Evolutionary conservation across 768 basidiomycete species (phyloP).

Genomic region (Mrakia blollopis): DNA sequence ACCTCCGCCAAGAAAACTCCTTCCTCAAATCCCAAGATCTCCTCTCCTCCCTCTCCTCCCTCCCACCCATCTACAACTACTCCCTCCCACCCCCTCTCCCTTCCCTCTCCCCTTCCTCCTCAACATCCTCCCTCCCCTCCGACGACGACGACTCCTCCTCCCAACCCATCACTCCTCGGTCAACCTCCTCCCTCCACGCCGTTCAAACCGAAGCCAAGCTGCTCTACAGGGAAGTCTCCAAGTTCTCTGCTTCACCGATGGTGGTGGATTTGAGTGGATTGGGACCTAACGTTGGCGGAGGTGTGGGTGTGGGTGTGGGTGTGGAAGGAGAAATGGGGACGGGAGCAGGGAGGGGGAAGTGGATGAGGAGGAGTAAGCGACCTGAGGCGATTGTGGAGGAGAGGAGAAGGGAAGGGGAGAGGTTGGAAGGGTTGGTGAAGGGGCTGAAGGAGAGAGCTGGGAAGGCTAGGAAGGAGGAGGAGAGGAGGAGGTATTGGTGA

Average conservation of each 20-base stretch:
- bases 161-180: constrained; percentile 37
- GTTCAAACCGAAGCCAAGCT: constrained; percentile 76
- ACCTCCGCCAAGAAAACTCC: constrained; percentile 87
- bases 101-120: constrained; percentile 49
- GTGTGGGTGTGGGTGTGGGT: neutral
- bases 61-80: constrained; percentile 63
- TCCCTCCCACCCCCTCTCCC: constrained; percentile 44
- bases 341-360: neutral
- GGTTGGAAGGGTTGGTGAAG: neutral
- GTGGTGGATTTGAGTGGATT: constrained; percentile 72
- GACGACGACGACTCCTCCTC: constrained; percentile 18
- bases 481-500: neutral
- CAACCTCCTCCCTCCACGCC: constrained; percentile 57
- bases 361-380: neutral
- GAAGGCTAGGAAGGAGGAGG: neutral
- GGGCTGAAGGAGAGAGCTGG: neutral
- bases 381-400: constrained; percentile 13
- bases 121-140: constrained; percentile 53
- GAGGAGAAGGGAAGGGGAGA: constrained; percentile 11
- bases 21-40: constrained; percentile 91
- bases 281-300: neutral
- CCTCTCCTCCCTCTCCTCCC: constrained; percentile 68
- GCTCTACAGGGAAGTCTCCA: constrained; percentile 82
- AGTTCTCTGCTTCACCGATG: constrained; percentile 71
- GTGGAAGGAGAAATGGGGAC: neutral